Evolutionary conservation across 73 alveolate genomes (phyloP), one percentile per base, ranked within the genome.

Genomic region (Paramecium tetraurelia): DNA sequence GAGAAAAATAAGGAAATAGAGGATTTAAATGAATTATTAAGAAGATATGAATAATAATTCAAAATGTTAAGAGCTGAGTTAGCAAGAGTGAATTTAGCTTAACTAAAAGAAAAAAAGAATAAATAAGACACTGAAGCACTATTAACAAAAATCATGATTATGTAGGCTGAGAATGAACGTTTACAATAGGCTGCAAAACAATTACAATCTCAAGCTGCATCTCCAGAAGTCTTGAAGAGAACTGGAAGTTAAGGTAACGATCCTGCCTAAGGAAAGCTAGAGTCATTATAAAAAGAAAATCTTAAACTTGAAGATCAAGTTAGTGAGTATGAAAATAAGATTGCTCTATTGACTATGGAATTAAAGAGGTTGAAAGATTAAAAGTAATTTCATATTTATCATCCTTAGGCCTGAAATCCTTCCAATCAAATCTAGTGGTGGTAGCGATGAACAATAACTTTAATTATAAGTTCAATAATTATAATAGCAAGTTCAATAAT

Each of bases 341-440:
- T 80, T n/a, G 90, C 90, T 4, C 24, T 80, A 12, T 63, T 80
- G 29, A 41, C 90, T 18, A 80, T 80, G 90, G 90, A 80, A 80
- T 24, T 80, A 1, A 80, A 80, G 50, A 40, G 90, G 9, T 21
- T 48, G 22, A 44, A 80, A 44, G 43, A 21, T 4, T 46, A 21
- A 38, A 44, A 80, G 43, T 80, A 80, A 22, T n/a, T 75, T 35
- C 9, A n/a, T 80, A 43, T 8, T 63, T 12, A 27, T 31, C 27
- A 31, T 31, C 31, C 3, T 22, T 27, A 63, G 84, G 48, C 84
- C 84, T 63, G 84, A 63, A 8, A 63, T 63, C 0, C 46, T 31
- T 31, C 84, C 84, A 27, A 63, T 63, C 3, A 31, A 63, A 22
- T 21, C 77, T 40, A 40, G 16, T 40, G 22, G 59, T 63, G 80